Base-by-base conservation (phyloP, 441 rosid species). In the Eruca vesicaria region DNA sequence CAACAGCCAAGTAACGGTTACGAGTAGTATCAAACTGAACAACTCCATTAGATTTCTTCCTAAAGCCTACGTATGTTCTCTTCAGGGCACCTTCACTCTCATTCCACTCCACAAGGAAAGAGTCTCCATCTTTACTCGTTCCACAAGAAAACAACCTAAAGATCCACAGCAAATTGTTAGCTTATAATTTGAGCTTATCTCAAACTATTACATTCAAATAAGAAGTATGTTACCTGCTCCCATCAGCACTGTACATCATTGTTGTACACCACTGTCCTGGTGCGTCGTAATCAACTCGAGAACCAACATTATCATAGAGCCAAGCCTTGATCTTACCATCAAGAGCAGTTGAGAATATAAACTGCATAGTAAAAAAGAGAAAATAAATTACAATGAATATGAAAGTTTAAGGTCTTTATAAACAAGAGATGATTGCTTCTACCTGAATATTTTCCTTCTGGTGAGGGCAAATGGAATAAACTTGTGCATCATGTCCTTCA, bases 261-360 rank as follows among this genome's bases (percentile, higher is more conserved):
- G 84, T 87, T 35, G 97, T 91, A 76, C 84, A 86, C 86, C 90
- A 89, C 38, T 71, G 92, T 56, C 97, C 98, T 12, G 97, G 97
- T 68, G 98, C 98, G 78, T 88, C 91, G 73, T 90, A 94, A 75
- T 94, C 97, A 72, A 91, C 96, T 74, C 96, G 88, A 66, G 97
- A 90, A 63, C 98, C 96, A 83, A 82, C 19, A 74, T 84, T 76
- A 80, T 94, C 97, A 82, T 91, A 94, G 45, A 91, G 79, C 96
- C 97, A 94, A 63, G 94, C 94, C 82, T 91, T 94, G 69, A 94
- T 94, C 83, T 88, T 90, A 71, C 98, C 98, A 82, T 94, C 97
- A 73, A 84, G 80, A 59, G 96, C 92, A 15, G 98, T 94, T 20
- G 98, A 94, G 81, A 94, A 91, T 11, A 94, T 86, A 66, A 94